These are phyloP conservation scores for Ophiocordyceps robertsii DNA, from an alignment of 2,329 filamentous ascomycete species.

Conservation along the genomic window DNA sequence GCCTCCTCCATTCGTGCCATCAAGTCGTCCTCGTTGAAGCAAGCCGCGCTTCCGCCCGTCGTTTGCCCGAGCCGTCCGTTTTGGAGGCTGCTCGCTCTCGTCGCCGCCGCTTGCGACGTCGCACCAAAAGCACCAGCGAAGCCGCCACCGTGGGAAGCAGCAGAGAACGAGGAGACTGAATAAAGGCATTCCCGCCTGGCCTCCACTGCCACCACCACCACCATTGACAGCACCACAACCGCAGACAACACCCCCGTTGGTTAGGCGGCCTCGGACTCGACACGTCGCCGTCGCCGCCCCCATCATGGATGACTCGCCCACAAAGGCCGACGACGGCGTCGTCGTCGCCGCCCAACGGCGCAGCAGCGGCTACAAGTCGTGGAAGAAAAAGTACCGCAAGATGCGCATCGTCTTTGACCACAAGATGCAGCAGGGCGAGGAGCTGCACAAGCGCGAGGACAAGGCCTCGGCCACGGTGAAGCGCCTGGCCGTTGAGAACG, in stretches of 20 bases:
- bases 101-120: too few species aligned
- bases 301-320: slow-evolving; percentile 15
- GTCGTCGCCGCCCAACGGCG: slow-evolving; percentile 19
- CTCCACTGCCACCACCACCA: too few species aligned
- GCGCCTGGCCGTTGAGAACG: slow-evolving; percentile 78
- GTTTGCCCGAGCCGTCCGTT: too few species aligned
- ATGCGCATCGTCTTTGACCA: slow-evolving; percentile 70
- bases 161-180: too few species aligned
- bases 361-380: slow-evolving; percentile 48
- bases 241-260: not conserved
- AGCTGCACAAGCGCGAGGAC: slow-evolving; percentile 68
- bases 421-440: slow-evolving; percentile 68
- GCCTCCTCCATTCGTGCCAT: too few species aligned
- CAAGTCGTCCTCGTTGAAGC: too few species aligned
- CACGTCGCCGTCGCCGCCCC: not conserved
- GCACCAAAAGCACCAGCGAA: too few species aligned
- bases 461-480: slow-evolving; percentile 70
- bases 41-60: too few species aligned
- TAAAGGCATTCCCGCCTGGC: too few species aligned
- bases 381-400: slow-evolving; percentile 93
- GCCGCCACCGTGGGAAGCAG: too few species aligned
- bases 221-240: not conserved
- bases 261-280: not conserved
- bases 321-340: slow-evolving; percentile 28
- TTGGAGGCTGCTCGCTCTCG: too few species aligned